Percentiles rank a stretch among this genome's conserved stretches.
Conservation (phyloP, 257 asterid genomes). For the Solanum rostratum region DNA sequence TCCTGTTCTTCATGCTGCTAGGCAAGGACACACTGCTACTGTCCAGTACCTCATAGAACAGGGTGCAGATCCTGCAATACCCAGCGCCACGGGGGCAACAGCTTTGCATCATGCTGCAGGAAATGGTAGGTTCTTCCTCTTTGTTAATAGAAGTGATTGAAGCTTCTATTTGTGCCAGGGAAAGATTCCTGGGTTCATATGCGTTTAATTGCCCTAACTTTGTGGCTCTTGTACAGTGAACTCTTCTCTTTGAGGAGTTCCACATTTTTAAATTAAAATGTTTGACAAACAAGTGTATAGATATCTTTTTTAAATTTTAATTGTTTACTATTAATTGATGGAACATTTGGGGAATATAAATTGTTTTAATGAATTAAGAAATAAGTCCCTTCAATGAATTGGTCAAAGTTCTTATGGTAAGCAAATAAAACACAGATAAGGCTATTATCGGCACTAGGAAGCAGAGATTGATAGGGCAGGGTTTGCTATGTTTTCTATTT, state of each 20-base stretch:
- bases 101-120: slow-evolving; percentile 90
- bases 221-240: background rate
- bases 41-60: slow-evolving; percentile 62
- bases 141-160: background rate
- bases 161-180: background rate
- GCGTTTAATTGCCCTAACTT: background rate
- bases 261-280: background rate
- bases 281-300: background rate
- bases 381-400: background rate
- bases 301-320: background rate
- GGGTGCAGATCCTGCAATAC: slow-evolving; percentile 78
- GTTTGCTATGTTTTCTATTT: background rate
- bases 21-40: slow-evolving; percentile 72
- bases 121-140: slow-evolving; percentile 35
- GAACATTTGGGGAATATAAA: background rate
- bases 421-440: background rate
- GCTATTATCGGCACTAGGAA: background rate
- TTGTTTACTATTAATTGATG: background rate
- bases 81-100: slow-evolving; percentile 78
- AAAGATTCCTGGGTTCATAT: background rate
- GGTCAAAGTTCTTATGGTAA: background rate
- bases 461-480: background rate
- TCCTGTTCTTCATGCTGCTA: slow-evolving; percentile 81
- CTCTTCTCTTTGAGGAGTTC: background rate
- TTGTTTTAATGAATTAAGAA: background rate